A percentile compares a stretch with the other conserved stretches of the same genome.
Evolutionary conservation across 345 rosid genomes (phyloP).

Genomic region (Eucalyptus cloeziana): DNA sequence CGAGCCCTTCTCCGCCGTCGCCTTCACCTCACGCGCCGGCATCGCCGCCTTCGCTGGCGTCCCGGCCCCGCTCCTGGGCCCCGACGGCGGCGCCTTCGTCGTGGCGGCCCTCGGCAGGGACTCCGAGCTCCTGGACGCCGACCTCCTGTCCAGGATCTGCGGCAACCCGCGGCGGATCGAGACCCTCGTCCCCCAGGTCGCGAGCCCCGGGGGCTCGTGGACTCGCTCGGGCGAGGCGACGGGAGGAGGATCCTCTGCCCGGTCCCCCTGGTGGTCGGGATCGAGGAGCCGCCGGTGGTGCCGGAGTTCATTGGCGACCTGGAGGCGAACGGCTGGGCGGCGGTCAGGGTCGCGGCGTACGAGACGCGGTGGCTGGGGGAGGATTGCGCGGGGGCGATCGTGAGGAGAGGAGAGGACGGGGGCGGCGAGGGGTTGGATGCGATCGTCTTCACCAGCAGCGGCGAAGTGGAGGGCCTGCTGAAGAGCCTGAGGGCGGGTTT

Average conservation of each 20-base stretch:
- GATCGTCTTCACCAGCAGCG: constrained; percentile 35
- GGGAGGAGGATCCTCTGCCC: constrained; percentile 35
- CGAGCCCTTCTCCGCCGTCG: constrained; percentile 28
- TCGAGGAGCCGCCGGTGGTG: constrained; percentile 49
- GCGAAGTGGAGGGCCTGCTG: constrained; percentile 45
- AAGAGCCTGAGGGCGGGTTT: constrained; percentile 23
- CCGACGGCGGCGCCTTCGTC: constrained; percentile 4
- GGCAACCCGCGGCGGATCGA: not conserved
- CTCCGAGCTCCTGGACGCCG: constrained; percentile 20
- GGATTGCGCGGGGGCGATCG: constrained; percentile 17
- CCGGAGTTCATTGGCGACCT: constrained; percentile 27
- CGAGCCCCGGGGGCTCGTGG: constrained; percentile 26
- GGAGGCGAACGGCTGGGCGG: constrained; percentile 27
- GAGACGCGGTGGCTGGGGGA: constrained; percentile 56
- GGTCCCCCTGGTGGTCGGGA: constrained; percentile 33
- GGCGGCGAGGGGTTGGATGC: constrained; percentile 12
- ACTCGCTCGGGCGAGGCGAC: constrained; percentile 23
- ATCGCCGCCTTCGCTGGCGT: constrained; percentile 12
- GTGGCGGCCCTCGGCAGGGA: constrained; percentile 43
- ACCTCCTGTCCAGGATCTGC: constrained; percentile 17
- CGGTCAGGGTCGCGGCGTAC: constrained; percentile 35
- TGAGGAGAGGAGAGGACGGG: not conserved
- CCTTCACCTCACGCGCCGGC: constrained; percentile 48
- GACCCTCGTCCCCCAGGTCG: constrained; percentile 17
- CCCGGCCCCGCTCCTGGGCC: constrained; percentile 12